phyloP scores from a whole-genome alignment of 306 rosid genomes.

The Calophaca sinica region DNA sequence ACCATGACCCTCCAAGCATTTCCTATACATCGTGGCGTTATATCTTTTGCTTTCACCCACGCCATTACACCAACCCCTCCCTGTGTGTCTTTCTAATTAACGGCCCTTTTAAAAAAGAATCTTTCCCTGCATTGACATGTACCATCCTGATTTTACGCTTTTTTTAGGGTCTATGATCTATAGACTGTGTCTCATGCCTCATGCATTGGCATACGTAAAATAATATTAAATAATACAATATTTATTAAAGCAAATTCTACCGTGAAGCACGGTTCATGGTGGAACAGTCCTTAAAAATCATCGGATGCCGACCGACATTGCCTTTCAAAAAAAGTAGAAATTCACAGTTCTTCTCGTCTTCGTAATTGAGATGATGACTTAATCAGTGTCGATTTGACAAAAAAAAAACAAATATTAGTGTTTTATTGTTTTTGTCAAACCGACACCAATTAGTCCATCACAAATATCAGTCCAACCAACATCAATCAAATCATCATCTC shows the following conservation, averaged over 20 bases:
- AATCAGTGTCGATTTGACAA: too few species aligned
- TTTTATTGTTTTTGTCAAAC: too few species aligned
- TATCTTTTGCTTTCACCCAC: constrained; percentile 41
- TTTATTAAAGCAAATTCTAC: not conserved
- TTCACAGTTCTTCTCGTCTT: too few species aligned
- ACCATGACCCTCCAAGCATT: not conserved
- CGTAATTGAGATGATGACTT: too few species aligned
- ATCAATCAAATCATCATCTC: too few species aligned
- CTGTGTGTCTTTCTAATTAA: constrained; percentile 34
- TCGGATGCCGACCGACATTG: too few species aligned
- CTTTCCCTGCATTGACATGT: constrained; percentile 50
- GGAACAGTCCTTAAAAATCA: too few species aligned
- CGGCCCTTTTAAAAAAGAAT: constrained; percentile 47
- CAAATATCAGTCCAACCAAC: too few species aligned
- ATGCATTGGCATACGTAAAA: constrained; percentile 25
- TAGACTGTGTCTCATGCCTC: constrained; percentile 5
- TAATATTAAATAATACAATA: not conserved
- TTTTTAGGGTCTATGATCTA: constrained; percentile 42
- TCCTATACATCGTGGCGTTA: not conserved
- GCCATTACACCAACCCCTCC: not conserved
- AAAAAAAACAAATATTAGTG: too few species aligned
- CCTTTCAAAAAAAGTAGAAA: too few species aligned
- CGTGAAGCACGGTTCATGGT: too few species aligned
- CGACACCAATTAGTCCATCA: too few species aligned
- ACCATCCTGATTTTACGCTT: constrained; percentile 48